Evolutionary conservation across 2,329 filamentous ascomycete species (phyloP).

Genomic region (Colletotrichum godetiae): DNA sequence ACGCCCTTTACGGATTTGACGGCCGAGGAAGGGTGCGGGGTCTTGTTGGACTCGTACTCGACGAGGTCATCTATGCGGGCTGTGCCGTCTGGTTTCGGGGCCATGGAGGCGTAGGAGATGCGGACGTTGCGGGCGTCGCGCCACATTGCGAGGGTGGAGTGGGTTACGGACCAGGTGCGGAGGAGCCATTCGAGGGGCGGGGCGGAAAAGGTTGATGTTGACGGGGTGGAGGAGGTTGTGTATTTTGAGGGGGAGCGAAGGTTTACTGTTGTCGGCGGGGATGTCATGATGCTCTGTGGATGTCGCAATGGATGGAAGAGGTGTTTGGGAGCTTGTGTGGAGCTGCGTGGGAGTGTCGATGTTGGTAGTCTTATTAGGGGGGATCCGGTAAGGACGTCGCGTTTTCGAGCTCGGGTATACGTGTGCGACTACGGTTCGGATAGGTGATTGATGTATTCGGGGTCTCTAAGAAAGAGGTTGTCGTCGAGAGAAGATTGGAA

Average conservation of each 20-base stretch:
- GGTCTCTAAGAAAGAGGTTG: not conserved
- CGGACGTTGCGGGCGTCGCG: slow-evolving; percentile 80
- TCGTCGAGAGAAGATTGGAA: not conserved
- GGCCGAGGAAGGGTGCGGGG: slow-evolving; percentile 44
- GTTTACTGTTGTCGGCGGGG: slow-evolving; percentile 24
- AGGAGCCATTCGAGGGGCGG: slow-evolving; percentile 70
- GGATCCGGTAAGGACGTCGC: not conserved
- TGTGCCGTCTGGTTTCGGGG: slow-evolving; percentile 50
- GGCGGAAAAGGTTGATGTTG: slow-evolving; percentile 43
- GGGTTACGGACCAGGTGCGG: slow-evolving; percentile 79
- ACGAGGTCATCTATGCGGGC: slow-evolving; percentile 77
- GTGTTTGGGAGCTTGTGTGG: not conserved
- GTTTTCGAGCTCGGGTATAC: not conserved
- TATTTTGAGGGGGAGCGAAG: slow-evolving; percentile 61
- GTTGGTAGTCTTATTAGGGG: not conserved
- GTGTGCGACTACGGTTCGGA: not conserved
- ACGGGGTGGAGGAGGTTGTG: slow-evolving; percentile 40
- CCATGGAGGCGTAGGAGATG: slow-evolving; percentile 77
- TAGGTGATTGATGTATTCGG: not conserved
- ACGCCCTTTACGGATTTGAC: slow-evolving; percentile 73
- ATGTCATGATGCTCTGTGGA: slow-evolving; percentile 22
- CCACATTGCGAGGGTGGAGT: slow-evolving; percentile 86
- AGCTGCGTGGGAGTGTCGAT: not conserved
- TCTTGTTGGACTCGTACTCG: slow-evolving; percentile 69
- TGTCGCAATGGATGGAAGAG: not conserved